Conservation (phyloP, 495 filamentous ascomycete species). For the Penicillium subrubescens region DNA sequence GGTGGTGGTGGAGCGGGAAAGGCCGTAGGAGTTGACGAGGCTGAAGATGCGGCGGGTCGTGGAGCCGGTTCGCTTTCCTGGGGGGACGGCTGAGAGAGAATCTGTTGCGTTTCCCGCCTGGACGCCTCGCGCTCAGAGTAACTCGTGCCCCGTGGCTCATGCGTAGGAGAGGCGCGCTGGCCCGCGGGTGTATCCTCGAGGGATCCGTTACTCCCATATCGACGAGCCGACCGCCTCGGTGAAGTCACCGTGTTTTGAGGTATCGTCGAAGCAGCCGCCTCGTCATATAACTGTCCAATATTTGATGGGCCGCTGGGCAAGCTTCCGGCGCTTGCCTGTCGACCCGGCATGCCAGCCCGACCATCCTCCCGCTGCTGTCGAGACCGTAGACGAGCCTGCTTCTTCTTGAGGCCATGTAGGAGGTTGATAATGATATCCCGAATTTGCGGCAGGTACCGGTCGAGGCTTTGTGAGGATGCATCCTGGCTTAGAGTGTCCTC, state of each 20-base stretch:
- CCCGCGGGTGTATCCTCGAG: slow-evolving; percentile 48
- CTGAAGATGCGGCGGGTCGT: slow-evolving; percentile 43
- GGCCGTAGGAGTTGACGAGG: slow-evolving; percentile 27
- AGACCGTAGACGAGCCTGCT: slow-evolving; percentile 87
- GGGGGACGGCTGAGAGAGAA: slow-evolving; percentile 60
- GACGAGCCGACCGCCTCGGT: slow-evolving; percentile 44
- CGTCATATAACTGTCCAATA: slow-evolving; percentile 69
- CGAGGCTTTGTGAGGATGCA: slow-evolving; percentile 87
- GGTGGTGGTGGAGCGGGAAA: slow-evolving; percentile 70
- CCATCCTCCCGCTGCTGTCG: slow-evolving; percentile 70
- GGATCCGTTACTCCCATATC: slow-evolving; percentile 53
- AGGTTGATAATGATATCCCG: slow-evolving; percentile 98
- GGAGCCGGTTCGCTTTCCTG: slow-evolving; percentile 46
- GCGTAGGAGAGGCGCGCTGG: slow-evolving; percentile 44
- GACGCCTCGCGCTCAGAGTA: slow-evolving; percentile 45
- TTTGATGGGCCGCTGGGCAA: slow-evolving; percentile 59
- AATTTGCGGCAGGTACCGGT: slow-evolving; percentile 88
- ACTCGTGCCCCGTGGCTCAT: slow-evolving; percentile 33
- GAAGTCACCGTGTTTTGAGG: slow-evolving; percentile 22
- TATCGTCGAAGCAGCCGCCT: slow-evolving; percentile 41
- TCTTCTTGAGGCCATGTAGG: slow-evolving; percentile 92
- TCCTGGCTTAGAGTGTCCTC: slow-evolving; percentile 97
- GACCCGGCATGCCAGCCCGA: slow-evolving; percentile 43
- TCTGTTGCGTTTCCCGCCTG: slow-evolving; percentile 53
- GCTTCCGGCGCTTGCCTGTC: slow-evolving; percentile 71